A percentile compares a stretch with the other conserved stretches of the same genome.
These are phyloP conservation scores for Talaromyces atroroseus DNA, from an alignment of 2,329 filamentous ascomycete genomes.

Conservation along the genomic window DNA sequence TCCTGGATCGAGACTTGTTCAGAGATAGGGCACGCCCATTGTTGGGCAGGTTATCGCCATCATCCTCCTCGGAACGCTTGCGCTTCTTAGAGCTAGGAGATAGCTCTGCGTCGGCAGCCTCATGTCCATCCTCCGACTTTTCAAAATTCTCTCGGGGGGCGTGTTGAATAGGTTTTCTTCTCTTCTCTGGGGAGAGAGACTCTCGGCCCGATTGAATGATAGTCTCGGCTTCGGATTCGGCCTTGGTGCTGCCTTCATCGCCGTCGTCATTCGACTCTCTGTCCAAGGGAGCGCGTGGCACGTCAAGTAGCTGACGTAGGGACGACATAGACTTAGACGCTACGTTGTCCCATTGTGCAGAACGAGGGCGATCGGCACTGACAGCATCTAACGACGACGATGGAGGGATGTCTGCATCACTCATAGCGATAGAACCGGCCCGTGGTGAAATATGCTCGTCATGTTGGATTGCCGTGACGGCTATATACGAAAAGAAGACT, in stretches of 20 bases:
- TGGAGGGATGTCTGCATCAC: constrained; percentile 40
- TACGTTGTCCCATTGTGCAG: constrained; percentile 23
- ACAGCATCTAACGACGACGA: constrained; percentile 32
- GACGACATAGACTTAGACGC: constrained; percentile 6
- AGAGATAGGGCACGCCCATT: constrained; percentile 15
- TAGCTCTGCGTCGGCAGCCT: neutral
- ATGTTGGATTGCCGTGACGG: constrained; percentile 40
- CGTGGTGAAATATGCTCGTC: constrained; percentile 36
- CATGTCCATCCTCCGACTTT: constrained; percentile 16
- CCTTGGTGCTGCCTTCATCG: constrained; percentile 36
- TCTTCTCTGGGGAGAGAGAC: constrained; percentile 43
- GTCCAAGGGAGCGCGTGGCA: constrained; percentile 19
- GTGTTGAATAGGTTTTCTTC: constrained; percentile 37
- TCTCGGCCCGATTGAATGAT: constrained; percentile 45
- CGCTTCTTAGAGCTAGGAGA: constrained; percentile 12
- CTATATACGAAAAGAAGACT: constrained; percentile 11
- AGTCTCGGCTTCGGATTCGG: constrained; percentile 46
- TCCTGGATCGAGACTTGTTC: constrained; percentile 23
- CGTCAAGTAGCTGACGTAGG: constrained; percentile 14
- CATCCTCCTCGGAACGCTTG: constrained; percentile 18
- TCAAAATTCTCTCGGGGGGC: constrained; percentile 29
- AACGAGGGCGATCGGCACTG: constrained; percentile 22
- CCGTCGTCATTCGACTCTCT: constrained; percentile 24
- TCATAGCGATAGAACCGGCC: constrained; percentile 43
- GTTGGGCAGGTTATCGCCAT: constrained; percentile 20